These are phyloP conservation scores for Aspergillus felis DNA, from an alignment of 2,329 filamentous ascomycete genomes.

Conservation along the genomic window DNA sequence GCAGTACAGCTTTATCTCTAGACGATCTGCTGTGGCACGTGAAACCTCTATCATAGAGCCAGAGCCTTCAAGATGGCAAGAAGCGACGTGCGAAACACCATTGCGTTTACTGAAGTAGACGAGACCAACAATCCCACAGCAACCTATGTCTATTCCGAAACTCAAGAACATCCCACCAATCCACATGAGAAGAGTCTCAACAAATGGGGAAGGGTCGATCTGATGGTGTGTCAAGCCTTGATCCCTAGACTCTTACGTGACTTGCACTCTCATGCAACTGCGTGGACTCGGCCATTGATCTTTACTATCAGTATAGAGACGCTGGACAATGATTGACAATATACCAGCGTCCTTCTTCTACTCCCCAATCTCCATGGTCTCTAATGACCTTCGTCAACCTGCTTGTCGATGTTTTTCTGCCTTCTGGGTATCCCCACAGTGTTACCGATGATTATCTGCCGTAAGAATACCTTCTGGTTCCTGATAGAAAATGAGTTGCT, in stretches of 20 bases:
- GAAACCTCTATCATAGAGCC: neutral
- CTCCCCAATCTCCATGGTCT: slow-evolving; percentile 20
- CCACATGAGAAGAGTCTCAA: slow-evolving; percentile 4
- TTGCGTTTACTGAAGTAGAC: slow-evolving; percentile 41
- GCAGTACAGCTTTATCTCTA: neutral
- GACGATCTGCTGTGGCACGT: neutral
- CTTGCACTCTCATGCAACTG: neutral
- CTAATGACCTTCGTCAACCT: slow-evolving; percentile 28
- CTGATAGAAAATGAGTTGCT: slow-evolving; percentile 4
- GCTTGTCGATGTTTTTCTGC: slow-evolving; percentile 71
- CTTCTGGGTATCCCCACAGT: slow-evolving; percentile 81
- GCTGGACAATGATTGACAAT: neutral
- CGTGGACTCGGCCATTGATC: neutral
- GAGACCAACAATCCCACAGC: slow-evolving; percentile 48
- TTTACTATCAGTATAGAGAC: neutral
- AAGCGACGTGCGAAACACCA: slow-evolving; percentile 4
- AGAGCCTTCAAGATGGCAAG: slow-evolving; percentile 11
- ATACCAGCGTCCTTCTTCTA: slow-evolving; percentile 14
- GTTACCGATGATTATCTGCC: slow-evolving; percentile 80
- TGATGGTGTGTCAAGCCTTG: slow-evolving; percentile 29
- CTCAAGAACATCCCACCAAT: slow-evolving; percentile 5
- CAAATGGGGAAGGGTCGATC: slow-evolving; percentile 42
- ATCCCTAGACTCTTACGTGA: neutral
- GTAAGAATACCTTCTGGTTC: slow-evolving; percentile 36
- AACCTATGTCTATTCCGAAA: slow-evolving; percentile 47